Base-by-base conservation (phyloP, 2,329 filamentous ascomycete genomes). In the Penicillium sp. region DNA sequence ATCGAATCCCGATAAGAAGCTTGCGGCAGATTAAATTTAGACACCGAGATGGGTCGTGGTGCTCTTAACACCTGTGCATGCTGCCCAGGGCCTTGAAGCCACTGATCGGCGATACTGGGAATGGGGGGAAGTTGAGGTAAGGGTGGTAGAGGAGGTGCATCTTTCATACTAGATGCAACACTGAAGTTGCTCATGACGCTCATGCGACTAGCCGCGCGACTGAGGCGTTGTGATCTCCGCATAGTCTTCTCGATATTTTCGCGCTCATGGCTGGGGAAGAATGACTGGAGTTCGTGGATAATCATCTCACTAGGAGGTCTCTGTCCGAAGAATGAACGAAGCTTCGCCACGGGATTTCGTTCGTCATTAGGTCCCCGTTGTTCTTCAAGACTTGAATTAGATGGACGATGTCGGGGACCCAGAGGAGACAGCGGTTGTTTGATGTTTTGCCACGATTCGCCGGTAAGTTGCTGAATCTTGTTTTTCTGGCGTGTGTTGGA, bases 241-340 rank as follows among this genome's bases (percentile, higher is more conserved):
- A 96, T 92, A 0, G 94, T 97, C 64, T 92, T 89, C 73, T 97
- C 94, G 70, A 99, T 97, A 65, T 96, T 91, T 70, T 96, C 92
- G 52, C 91, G 87, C 47, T 92, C 87, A 67, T 97, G 93, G 67
- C 96, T 92, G 0, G 94, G 94, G 81, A 99, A 99, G 79, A 97
- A 99, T 0, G 92, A 96, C 1, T 91, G 94, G 56, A 99, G 80
- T 70, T 99, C 94, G 21, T 94, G 96, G 24, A 93, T 93, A 69
- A 99, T 99, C 71, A 99, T 84, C 78, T 99, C 94, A 77, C 93
- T 97, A 1, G 94, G 94, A 16, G 94, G 94, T 64, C 94, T 84
- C 60, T 94, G 87, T 32, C 93, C 93, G 66, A 95, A 94, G 75
- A 97, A 97, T 61, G 77, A 77, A n/a, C 77, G 75, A 14, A 79